These are phyloP conservation scores for Tricharina praecox DNA, from an alignment of 495 filamentous ascomycete species.

Conservation along the genomic window DNA sequence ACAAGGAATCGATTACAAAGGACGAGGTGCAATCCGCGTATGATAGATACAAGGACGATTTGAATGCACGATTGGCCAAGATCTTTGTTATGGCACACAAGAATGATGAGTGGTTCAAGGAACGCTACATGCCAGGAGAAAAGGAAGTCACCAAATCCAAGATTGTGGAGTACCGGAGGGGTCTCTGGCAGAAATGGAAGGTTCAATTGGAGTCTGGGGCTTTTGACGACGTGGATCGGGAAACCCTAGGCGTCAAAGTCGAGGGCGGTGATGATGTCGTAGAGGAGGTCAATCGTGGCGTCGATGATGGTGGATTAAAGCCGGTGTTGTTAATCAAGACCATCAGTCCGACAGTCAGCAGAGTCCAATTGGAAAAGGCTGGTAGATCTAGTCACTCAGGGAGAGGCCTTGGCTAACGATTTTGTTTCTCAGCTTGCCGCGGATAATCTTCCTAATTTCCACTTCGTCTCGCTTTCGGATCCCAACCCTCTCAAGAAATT, in stretches of 20 bases:
- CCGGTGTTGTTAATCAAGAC: slow-evolving; percentile 96
- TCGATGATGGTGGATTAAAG: slow-evolving; percentile 30
- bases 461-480: slow-evolving; percentile 45
- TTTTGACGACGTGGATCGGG: slow-evolving; percentile 88
- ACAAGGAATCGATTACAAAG: slow-evolving; percentile 28
- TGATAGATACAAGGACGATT: slow-evolving; percentile 82
- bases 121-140: slow-evolving; percentile 75
- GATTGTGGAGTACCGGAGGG: slow-evolving; percentile 57
- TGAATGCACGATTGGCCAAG: slow-evolving; percentile 78
- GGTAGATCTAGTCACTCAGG: neutral
- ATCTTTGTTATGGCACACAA: slow-evolving; percentile 81
- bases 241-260: slow-evolving; percentile 46
- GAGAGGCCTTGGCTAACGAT: neutral
- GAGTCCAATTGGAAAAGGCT: slow-evolving; percentile 68
- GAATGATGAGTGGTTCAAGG: slow-evolving; percentile 91
- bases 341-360: slow-evolving; percentile 85
- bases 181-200: slow-evolving; percentile 66
- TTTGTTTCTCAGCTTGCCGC: slow-evolving; percentile 49
- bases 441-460: slow-evolving; percentile 23
- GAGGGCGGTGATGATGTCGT: slow-evolving; percentile 90
- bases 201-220: slow-evolving; percentile 59
- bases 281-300: slow-evolving; percentile 38
- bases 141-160: slow-evolving; percentile 49
- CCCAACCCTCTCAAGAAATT: slow-evolving; percentile 93
- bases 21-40: slow-evolving; percentile 82